Evolutionary conservation across 2,329 filamentous ascomycete species (phyloP), one percentile per base, ranked within the genome.

Genomic region (Cladosporium sp.): DNA sequence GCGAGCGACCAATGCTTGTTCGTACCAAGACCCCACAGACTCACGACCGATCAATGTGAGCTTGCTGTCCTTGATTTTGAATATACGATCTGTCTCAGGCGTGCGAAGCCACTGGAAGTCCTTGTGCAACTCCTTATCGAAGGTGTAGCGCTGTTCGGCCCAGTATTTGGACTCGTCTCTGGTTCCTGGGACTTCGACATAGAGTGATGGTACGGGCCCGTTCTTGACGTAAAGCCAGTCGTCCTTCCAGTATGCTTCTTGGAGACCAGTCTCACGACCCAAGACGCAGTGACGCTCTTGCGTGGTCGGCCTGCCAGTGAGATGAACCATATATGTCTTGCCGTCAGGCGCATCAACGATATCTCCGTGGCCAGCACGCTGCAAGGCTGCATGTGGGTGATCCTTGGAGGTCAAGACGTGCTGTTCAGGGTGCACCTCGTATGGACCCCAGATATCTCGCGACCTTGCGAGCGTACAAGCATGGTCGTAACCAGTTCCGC

Each of bases 401-500:
- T 84, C 84, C 32, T 66, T 66, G 14, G 65, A 66, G 3, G 78
- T 85, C 55, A 89, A 77, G 51, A 90, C 80, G 55, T 87, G 80
- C 64, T 87, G 86, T 32, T 66, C 54, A 0, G 87, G 86, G 44
- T 87, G 86, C 1, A 82, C 74, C 70, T 88, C 85, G 75, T 89
- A 91, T 0, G 88, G 87, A 1, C 88, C 88, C 79, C 85, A 87
- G 74, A 73, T 83, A 70, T 64, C 79, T 79, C 61, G 85, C 80
- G 67, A 88, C 78, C 84, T 80, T 61, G 80, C 77, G 2, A 90
- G 81, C 32, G 87, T 90, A 71, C 84, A 85, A 2, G 86, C 84
- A 70, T 90, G 88, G 0, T 84, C 81, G 67, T 86, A 87, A 5
- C 83, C 87, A 0, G 87, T 88, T 4, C 87, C 86, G 6, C 68